Evolutionary conservation across 2,329 filamentous ascomycete species (phyloP).

Genomic region (Paracorniculantispora psalliotae): DNA sequence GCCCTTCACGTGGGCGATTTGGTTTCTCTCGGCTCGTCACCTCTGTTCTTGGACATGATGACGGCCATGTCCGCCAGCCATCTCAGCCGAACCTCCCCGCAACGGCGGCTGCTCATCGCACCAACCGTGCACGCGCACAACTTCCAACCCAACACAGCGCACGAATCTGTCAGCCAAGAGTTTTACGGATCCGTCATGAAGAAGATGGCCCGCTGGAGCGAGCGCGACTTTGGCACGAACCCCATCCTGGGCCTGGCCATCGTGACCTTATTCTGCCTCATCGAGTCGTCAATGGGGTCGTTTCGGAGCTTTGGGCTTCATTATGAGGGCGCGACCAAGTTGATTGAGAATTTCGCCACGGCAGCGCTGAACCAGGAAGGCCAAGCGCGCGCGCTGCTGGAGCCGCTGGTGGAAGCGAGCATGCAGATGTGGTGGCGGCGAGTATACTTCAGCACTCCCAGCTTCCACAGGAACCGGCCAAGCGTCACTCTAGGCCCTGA

Average conservation of each 20-base stretch:
- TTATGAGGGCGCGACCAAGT: slow-evolving; percentile 1
- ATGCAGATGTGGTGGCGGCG: slow-evolving; percentile 24
- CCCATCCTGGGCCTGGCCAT: slow-evolving; percentile 13
- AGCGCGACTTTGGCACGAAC: slow-evolving; percentile 8
- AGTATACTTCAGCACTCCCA: slow-evolving; percentile 18
- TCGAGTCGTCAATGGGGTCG: slow-evolving; percentile 22
- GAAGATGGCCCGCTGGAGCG: slow-evolving; percentile 14
- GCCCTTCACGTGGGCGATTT: not conserved
- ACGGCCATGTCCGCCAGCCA: slow-evolving; percentile 12
- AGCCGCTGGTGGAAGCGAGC: slow-evolving; percentile 16
- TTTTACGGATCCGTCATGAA: slow-evolving; percentile 14
- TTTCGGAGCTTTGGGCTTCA: slow-evolving; percentile 19
- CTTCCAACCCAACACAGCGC: slow-evolving; percentile 9
- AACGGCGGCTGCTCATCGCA: not conserved
- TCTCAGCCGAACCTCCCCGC: slow-evolving; percentile 11
- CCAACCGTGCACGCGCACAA: not conserved
- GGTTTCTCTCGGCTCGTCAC: not conserved
- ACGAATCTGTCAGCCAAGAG: slow-evolving; percentile 14
- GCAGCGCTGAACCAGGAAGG: not conserved
- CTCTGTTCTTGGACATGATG: slow-evolving; percentile 4
- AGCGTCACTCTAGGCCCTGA: not conserved
- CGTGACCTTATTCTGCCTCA: slow-evolving; percentile 19
- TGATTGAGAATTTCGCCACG: not conserved
- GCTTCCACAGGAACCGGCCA: slow-evolving; percentile 13
- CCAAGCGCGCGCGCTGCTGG: slow-evolving; percentile 11